These are phyloP conservation scores for Aegilops tauschii DNA, from an alignment of 176 grass and related monocot species.

Conservation along the genomic window DNA sequence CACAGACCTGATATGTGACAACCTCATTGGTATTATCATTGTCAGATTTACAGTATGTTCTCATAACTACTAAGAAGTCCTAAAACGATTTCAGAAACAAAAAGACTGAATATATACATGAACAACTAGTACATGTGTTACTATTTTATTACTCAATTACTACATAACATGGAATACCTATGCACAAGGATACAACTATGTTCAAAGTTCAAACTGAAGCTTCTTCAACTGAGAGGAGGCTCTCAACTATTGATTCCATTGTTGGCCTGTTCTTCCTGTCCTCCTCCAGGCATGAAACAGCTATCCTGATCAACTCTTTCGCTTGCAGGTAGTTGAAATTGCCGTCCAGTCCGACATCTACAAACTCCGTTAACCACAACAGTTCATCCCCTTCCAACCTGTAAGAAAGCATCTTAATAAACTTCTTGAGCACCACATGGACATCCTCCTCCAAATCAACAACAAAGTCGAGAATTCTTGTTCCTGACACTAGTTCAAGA, in stretches of 20 bases:
- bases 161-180: background rate
- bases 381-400: slow-evolving; percentile 6
- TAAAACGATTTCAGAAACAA: background rate
- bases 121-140: background rate
- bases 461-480: slow-evolving; percentile 22
- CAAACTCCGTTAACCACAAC: slow-evolving; percentile 38
- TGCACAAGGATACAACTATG: background rate
- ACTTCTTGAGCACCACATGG: slow-evolving; percentile 30
- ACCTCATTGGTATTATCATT: background rate
- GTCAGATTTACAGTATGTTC: background rate
- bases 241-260: slow-evolving; percentile 48
- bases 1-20: background rate
- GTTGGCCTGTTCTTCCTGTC: slow-evolving; percentile 42
- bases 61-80: background rate
- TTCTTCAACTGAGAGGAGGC: slow-evolving; percentile 26
- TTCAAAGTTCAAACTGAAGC: background rate
- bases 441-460: slow-evolving; percentile 12
- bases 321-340: slow-evolving; percentile 23
- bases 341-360: slow-evolving; percentile 34
- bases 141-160: background rate
- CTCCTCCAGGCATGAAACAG: slow-evolving; percentile 43
- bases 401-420: slow-evolving; percentile 25
- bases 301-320: slow-evolving; percentile 29
- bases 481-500: slow-evolving; percentile 40
- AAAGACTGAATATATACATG: background rate